Evolutionary conservation across 2,329 filamentous ascomycete genomes (phyloP).

Genomic region (Colletotrichum destructivum): DNA sequence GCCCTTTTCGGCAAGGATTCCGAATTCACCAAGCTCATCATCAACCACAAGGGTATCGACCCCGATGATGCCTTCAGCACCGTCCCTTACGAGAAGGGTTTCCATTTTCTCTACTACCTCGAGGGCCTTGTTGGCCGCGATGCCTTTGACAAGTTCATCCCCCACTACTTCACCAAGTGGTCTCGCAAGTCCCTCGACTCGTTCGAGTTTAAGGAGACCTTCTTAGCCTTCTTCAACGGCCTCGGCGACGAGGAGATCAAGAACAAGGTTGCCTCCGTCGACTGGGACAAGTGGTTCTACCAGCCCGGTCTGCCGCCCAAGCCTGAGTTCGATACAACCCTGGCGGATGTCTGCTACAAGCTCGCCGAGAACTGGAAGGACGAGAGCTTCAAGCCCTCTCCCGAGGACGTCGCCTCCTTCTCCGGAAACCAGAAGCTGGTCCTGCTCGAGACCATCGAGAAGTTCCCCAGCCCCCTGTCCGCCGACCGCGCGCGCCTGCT

Average conservation of each 20-base stretch:
- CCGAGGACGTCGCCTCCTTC: conserved; percentile 80
- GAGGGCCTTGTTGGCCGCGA: conserved; percentile 87
- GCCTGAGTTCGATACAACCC: conserved; percentile 89
- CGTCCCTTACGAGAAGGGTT: conserved; percentile 96
- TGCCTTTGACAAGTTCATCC: conserved; percentile 96
- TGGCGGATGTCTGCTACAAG: conserved; percentile 88
- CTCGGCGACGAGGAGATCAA: conserved; percentile 74
- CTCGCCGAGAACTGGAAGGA: conserved; percentile 87
- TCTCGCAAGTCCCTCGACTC: conserved; percentile 90
- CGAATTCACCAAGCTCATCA: conserved; percentile 92
- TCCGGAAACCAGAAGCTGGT: conserved; percentile 92
- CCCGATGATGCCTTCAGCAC: conserved; percentile 96
- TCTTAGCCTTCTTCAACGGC: conserved; percentile 85
- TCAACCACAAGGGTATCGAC: conserved; percentile 90
- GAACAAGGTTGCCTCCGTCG: conserved; percentile 79
- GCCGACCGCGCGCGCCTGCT: conserved; percentile 78
- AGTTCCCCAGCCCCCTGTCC: conserved; percentile 75
- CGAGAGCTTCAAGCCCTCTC: conserved; percentile 73
- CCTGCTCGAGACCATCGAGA: conserved; percentile 86
- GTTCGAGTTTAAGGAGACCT: conserved; percentile 92
- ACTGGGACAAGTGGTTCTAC: conserved; percentile 94
- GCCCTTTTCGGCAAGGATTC: conserved; percentile 85
- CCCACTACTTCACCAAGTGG: conserved; percentile 92
- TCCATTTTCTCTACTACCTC: conserved; percentile 92
- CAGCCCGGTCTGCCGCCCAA: conserved; percentile 90